Evolutionary conservation across 352 stramenopile species (phyloP).

Genomic region (Pythium phragmitis): DNA sequence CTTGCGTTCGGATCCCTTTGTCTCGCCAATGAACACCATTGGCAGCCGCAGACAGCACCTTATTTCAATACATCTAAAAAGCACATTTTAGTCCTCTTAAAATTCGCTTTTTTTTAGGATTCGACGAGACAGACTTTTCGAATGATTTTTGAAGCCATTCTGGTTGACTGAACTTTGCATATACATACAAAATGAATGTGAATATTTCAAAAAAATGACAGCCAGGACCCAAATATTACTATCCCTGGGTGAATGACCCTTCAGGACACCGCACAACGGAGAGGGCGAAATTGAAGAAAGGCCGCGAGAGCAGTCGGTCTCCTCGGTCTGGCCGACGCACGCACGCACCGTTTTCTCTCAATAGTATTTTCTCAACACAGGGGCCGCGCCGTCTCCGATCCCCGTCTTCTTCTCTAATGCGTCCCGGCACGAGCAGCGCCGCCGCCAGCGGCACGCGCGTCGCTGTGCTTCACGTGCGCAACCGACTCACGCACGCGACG

Average conservation of each 20-base stretch:
- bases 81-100: neutral
- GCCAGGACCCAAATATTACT: no score
- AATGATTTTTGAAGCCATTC: slow-evolving; percentile 12
- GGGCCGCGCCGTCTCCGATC: no score
- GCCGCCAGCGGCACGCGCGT: neutral
- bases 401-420: slow-evolving; percentile 1
- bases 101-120: slow-evolving; percentile 18
- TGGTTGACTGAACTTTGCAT: neutral
- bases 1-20: no score
- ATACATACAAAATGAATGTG: neutral
- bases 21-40: neutral
- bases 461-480: slow-evolving; percentile 25
- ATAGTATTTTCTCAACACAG: neutral
- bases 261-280: neutral
- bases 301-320: neutral
- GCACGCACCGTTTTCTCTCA: neutral
- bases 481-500: slow-evolving; percentile 14
- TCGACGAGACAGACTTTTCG: neutral
- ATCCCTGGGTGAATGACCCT: neutral
- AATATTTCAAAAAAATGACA: neutral
- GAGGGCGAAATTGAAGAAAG: slow-evolving; percentile 22
- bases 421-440: slow-evolving; percentile 7
- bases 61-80: slow-evolving; percentile 10
- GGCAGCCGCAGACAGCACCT: neutral
- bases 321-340: neutral